These are phyloP conservation scores for Mediolabrus comicus DNA, from an alignment of 108 stramenopile genomes.

Conservation along the genomic window DNA sequence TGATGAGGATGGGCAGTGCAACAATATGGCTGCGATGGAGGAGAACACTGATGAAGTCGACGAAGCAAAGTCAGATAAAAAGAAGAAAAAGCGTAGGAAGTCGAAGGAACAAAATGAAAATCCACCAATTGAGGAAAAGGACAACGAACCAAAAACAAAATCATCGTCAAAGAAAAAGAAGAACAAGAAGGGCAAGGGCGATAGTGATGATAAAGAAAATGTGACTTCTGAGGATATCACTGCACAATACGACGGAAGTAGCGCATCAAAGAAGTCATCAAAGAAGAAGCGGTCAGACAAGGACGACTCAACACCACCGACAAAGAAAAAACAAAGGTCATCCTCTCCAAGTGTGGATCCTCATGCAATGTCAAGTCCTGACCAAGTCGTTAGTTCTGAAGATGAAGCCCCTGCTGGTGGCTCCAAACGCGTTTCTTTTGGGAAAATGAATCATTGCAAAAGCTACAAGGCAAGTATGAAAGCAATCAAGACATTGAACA, in stretches of 20 bases:
- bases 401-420: slow-evolving; percentile 4
- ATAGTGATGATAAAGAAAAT: neutral
- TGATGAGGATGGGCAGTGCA: neutral
- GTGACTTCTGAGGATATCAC: neutral
- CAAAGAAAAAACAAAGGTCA: slow-evolving; percentile 11
- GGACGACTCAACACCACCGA: slow-evolving; percentile 8
- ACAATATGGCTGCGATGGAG: slow-evolving; percentile 11
- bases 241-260: neutral
- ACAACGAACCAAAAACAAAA: slow-evolving; percentile 9
- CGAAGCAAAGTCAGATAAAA: slow-evolving; percentile 30
- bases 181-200: slow-evolving; percentile 28
- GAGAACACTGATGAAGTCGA: slow-evolving; percentile 18
- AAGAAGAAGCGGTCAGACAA: slow-evolving; percentile 40
- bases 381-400: slow-evolving; percentile 18
- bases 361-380: slow-evolving; percentile 8
- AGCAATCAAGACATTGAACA: slow-evolving; percentile 53
- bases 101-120: slow-evolving; percentile 1
- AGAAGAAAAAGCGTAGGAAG: slow-evolving; percentile 50
- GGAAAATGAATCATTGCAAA: slow-evolving; percentile 61
- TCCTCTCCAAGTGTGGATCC: slow-evolving; percentile 36
- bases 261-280: slow-evolving; percentile 22
- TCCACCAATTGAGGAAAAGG: neutral
- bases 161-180: slow-evolving; percentile 31
- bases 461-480: slow-evolving; percentile 86
- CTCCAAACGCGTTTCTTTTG: slow-evolving; percentile 69